A percentile compares a stretch with the other conserved stretches of the same genome.
Conservation (phyloP, 2,329 filamentous ascomycete species). For the Meredithiella fracta region DNA sequence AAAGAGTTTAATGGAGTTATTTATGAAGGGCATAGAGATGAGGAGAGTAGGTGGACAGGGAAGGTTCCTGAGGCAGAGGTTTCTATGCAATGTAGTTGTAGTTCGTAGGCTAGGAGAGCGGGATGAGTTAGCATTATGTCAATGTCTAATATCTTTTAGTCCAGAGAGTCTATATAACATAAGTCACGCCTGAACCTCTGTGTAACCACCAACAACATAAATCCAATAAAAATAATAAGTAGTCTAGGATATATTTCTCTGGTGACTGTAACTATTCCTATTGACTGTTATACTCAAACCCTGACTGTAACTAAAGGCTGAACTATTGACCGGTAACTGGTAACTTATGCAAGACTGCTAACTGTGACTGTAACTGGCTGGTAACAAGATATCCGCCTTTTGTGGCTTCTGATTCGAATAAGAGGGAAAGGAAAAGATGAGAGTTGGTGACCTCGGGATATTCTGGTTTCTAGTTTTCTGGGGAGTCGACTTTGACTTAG, state of each 20-base stretch:
- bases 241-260: slow-evolving; percentile 3
- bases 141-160: no score
- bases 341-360: no score
- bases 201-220: not conserved
- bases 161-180: no score
- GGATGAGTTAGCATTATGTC: no score
- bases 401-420: not conserved
- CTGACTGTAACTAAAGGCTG: slow-evolving; percentile 1
- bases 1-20: slow-evolving; percentile 29
- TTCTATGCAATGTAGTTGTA: slow-evolving; percentile 89
- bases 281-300: not conserved
- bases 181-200: not conserved
- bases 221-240: not conserved
- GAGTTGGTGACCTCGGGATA: no score
- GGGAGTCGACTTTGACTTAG: not conserved
- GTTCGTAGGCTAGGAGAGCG: no score
- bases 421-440: not conserved
- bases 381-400: not conserved
- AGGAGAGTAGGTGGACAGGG: slow-evolving; percentile 69
- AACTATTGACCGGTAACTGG: not conserved
- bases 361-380: not conserved
- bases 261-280: slow-evolving; percentile 2
- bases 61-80: slow-evolving; percentile 66
- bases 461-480: not conserved
- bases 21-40: slow-evolving; percentile 44